Conservation (phyloP, 176 grass and related monocot genomes). For the Ananas comosus region DNA sequence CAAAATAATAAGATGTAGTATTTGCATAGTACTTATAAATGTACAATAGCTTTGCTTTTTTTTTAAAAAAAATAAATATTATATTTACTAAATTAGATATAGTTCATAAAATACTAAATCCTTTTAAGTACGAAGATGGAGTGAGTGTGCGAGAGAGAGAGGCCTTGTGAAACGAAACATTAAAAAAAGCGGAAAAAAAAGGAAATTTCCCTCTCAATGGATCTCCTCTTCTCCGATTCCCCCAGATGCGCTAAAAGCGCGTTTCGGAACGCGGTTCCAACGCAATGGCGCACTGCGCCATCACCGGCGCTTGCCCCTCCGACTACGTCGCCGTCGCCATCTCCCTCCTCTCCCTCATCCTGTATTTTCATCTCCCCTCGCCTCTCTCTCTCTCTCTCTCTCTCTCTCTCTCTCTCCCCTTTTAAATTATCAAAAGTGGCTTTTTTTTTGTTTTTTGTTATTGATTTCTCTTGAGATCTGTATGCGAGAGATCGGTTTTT, state of each 20-base stretch:
- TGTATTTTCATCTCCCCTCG: not conserved
- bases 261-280: not conserved
- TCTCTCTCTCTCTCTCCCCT: not conserved
- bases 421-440: not conserved
- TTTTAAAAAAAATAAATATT: too few species aligned
- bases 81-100: too few species aligned
- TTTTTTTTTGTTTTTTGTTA: too few species aligned
- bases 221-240: not conserved
- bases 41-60: too few species aligned
- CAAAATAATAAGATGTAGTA: too few species aligned
- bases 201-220: not conserved
- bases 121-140: not conserved
- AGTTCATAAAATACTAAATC: not conserved
- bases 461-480: too few species aligned
- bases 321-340: conserved; percentile 9
- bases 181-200: not conserved
- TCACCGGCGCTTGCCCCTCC: conserved; percentile 1
- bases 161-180: not conserved
- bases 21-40: too few species aligned
- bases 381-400: not conserved
- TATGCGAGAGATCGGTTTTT: too few species aligned
- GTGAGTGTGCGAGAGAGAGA: not conserved
- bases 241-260: not conserved
- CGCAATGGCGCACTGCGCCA: not conserved
- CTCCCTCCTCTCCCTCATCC: not conserved